Evolutionary conservation across 306 rosid genomes (phyloP).

Genomic region (Luffa acutangula): DNA sequence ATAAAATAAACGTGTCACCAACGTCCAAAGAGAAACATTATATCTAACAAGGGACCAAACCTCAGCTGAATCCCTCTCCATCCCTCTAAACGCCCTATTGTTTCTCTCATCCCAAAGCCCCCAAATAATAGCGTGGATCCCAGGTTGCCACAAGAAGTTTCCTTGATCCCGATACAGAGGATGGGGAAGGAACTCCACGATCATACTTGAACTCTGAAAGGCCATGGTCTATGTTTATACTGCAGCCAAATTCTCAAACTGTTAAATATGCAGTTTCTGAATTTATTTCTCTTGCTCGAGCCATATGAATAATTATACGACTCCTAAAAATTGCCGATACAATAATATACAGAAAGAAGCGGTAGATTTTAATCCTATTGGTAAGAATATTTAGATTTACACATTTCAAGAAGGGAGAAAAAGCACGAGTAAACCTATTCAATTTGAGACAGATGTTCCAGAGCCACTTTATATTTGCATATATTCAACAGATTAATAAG

Average conservation of each 20-base stretch:
- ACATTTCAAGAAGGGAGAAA: background rate
- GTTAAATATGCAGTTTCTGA: background rate
- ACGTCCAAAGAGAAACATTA: too few species aligned
- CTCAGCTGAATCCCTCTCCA: too few species aligned
- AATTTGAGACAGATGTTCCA: background rate
- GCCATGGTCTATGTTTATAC: background rate
- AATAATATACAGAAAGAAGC: background rate
- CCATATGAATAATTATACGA: background rate
- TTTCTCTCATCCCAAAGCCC: too few species aligned
- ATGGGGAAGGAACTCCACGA: too few species aligned
- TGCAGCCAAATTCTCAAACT: background rate
- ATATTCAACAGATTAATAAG: background rate
- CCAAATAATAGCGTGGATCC: too few species aligned
- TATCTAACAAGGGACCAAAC: too few species aligned
- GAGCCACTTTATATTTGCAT: background rate
- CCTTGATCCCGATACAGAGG: too few species aligned
- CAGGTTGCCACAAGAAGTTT: too few species aligned
- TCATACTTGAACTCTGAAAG: background rate
- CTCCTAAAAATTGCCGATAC: background rate
- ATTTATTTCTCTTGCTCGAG: background rate
- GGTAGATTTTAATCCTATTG: background rate
- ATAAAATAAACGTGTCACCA: too few species aligned
- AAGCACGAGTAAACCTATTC: background rate
- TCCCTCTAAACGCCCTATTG: too few species aligned
- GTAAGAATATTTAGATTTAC: background rate